These are phyloP conservation scores for Teratosphaeria destructans DNA, from an alignment of 2,329 filamentous ascomycete species.

Conservation along the genomic window DNA sequence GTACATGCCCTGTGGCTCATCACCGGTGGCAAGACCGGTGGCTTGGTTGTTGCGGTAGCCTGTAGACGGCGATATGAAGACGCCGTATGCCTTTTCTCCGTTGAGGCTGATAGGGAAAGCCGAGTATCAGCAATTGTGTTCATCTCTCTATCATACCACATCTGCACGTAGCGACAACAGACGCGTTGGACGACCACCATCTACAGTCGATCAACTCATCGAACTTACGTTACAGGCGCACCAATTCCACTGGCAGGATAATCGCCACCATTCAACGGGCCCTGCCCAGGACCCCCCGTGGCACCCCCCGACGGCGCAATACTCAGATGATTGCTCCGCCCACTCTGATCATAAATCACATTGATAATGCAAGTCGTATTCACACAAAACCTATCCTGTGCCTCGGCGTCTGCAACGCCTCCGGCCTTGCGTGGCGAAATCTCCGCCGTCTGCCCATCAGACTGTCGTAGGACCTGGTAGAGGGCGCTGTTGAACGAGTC, in stretches of 20 bases:
- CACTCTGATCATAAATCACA: conserved; percentile 56
- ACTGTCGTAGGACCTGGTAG: conserved; percentile 51
- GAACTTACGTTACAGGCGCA: conserved; percentile 36
- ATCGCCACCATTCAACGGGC: conserved; percentile 41
- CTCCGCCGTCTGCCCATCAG: conserved; percentile 38
- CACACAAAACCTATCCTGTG: conserved; percentile 51
- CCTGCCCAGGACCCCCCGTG: conserved; percentile 45
- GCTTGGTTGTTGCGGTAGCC: conserved; percentile 52
- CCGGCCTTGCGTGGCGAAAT: conserved; percentile 47
- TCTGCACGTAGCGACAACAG: conserved; percentile 42
- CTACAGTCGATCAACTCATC: not conserved
- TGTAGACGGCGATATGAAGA: conserved; percentile 51
- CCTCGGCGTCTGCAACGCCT: conserved; percentile 50
- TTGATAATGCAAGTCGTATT: conserved; percentile 53
- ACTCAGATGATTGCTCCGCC: conserved; percentile 50
- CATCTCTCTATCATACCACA: conserved; percentile 43
- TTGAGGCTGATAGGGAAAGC: not conserved
- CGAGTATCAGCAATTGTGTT: not conserved
- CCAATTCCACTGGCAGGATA: conserved; percentile 49
- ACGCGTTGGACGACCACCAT: not conserved
- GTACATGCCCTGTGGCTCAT: conserved; percentile 50
- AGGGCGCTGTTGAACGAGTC: conserved; percentile 42
- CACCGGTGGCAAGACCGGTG: conserved; percentile 44
- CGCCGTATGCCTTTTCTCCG: conserved; percentile 51
- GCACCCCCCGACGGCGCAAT: conserved; percentile 47